phyloP scores from a whole-genome alignment of 805 yeast genomes.

The Dipodascus geniculatus region DNA sequence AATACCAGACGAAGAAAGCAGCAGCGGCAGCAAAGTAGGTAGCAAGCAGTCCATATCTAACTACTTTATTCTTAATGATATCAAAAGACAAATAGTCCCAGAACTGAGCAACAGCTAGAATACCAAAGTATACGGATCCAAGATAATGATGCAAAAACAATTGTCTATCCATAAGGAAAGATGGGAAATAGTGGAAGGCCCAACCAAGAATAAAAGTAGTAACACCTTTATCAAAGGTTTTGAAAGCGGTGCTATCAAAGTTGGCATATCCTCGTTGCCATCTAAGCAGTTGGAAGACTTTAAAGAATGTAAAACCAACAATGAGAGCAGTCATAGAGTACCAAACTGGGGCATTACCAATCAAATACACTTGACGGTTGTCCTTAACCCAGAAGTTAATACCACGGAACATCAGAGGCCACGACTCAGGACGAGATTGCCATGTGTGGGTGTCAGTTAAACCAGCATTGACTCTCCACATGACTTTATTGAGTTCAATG shows the following conservation, averaged over 20 bases:
- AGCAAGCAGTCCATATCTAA: constrained; percentile 36
- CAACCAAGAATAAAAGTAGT: constrained; percentile 45
- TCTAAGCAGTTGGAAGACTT: constrained; percentile 21
- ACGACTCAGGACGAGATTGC: constrained; percentile 44
- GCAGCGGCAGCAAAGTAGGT: constrained; percentile 39
- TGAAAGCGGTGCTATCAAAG: constrained; percentile 29
- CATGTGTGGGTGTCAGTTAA: constrained; percentile 38
- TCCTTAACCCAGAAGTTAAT: constrained; percentile 41
- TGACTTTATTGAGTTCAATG: constrained; percentile 42
- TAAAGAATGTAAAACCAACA: constrained; percentile 18
- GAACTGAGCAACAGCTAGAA: constrained; percentile 59
- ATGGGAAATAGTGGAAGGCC: constrained; percentile 47
- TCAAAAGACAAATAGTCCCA: constrained; percentile 25
- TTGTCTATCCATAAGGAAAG: constrained; percentile 79
- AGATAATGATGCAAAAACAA: constrained; percentile 87
- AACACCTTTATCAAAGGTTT: constrained; percentile 25
- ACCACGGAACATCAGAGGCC: constrained; percentile 56
- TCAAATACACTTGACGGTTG: constrained; percentile 37
- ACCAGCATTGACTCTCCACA: constrained; percentile 39
- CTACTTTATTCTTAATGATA: constrained; percentile 27
- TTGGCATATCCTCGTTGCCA: constrained; percentile 31
- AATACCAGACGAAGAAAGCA: constrained; percentile 45
- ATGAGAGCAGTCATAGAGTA: constrained; percentile 32
- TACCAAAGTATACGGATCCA: constrained; percentile 84
- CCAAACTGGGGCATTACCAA: constrained; percentile 57